These are phyloP conservation scores for Backusella tarrabulga DNA, from an alignment of 192 early-diverging fungal species.

Conservation along the genomic window DNA sequence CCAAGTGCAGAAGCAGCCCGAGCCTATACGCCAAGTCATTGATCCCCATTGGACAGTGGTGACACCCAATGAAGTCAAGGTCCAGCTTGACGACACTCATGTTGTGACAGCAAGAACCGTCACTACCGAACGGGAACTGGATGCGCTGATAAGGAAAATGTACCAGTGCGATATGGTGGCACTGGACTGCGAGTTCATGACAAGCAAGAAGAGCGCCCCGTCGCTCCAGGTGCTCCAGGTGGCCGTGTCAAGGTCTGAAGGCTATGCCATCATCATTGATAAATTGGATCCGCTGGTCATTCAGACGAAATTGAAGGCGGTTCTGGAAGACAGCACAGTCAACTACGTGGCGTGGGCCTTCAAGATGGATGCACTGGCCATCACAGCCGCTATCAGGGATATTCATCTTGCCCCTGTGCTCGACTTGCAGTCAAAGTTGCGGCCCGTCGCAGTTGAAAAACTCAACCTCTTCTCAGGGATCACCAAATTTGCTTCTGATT, in stretches of 20 bases:
- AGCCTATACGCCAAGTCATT: background rate
- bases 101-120: conserved; percentile 13
- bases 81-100: background rate
- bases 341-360: conserved; percentile 30
- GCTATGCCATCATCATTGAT: conserved; percentile 28
- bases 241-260: conserved; percentile 16
- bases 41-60: background rate
- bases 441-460: background rate
- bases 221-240: conserved; percentile 33
- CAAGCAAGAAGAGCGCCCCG: conserved; percentile 15
- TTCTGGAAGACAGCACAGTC: conserved; percentile 1
- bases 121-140: conserved; percentile 15
- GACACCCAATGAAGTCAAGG: background rate
- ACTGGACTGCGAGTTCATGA: conserved; percentile 36
- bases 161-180: background rate
- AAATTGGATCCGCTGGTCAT: background rate
- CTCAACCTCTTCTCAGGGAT: conserved; percentile 25
- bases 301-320: background rate
- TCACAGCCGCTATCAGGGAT: conserved; percentile 13
- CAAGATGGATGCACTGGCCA: conserved; percentile 26
- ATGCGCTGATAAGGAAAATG: conserved; percentile 12
- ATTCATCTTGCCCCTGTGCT: conserved; percentile 17
- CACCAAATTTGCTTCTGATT: conserved; percentile 17
- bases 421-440: conserved; percentile 30
- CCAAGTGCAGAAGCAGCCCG: background rate